phyloP scores from a whole-genome alignment of 148 eudicot genomes.

The Fallopia convolvulus region DNA sequence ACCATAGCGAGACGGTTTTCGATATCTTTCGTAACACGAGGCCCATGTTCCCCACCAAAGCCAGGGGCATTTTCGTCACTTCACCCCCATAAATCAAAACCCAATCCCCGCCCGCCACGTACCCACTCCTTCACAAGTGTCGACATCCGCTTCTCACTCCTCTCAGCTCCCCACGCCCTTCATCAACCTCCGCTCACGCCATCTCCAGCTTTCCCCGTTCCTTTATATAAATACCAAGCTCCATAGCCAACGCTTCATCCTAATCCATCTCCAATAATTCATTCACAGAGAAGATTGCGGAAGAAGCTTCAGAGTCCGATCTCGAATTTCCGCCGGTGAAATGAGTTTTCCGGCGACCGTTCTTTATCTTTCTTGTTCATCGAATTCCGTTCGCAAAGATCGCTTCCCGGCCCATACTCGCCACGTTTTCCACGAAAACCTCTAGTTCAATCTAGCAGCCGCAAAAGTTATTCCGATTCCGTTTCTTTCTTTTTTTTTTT shows the following conservation, averaged over 20 bases:
- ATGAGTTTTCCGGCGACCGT: background rate
- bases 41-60: constrained; percentile 12
- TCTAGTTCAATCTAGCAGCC: too few relatives aligned
- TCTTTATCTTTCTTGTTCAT: background rate
- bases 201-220: background rate
- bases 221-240: background rate
- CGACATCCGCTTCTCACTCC: constrained; percentile 6
- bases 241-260: background rate
- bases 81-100: background rate
- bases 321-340: background rate
- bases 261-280: constrained; percentile 3
- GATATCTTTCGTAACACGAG: constrained; percentile 12
- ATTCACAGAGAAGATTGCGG: background rate
- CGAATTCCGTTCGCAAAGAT: constrained; percentile 12
- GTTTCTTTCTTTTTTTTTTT: background rate
- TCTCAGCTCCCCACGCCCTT: background rate
- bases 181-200: constrained; percentile 8
- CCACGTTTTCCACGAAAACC: constrained; percentile 37
- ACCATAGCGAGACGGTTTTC: constrained; percentile 11
- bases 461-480: constrained; percentile 15
- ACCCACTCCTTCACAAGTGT: background rate
- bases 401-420: constrained; percentile 30
- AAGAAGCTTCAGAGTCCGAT: background rate
- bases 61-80: background rate
- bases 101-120: background rate